Conservation (phyloP, 2,329 filamentous ascomycete species). For the Aurifilum marmelostoma region DNA sequence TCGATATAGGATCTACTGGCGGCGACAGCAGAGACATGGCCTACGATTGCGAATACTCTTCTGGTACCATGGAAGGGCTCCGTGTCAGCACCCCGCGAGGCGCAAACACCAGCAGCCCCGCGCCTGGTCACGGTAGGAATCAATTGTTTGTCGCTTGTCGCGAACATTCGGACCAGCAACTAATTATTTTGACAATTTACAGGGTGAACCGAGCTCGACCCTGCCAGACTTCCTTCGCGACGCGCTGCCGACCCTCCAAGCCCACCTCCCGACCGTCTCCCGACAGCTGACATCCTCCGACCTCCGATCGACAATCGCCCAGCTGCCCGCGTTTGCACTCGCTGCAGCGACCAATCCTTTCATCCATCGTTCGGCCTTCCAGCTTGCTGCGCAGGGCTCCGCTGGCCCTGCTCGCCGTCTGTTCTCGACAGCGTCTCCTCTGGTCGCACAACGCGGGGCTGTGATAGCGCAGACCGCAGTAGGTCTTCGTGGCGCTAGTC, state of each 20-base stretch:
- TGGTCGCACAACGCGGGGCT: constrained; percentile 1
- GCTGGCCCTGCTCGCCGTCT: constrained; percentile 5
- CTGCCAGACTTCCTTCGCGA: constrained; percentile 24
- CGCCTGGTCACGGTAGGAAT: background rate
- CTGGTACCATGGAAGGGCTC: constrained; percentile 39
- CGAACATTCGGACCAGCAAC: background rate
- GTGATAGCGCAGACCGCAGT: background rate
- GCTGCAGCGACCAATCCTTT: constrained; percentile 37
- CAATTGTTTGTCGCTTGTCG: background rate
- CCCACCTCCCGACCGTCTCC: constrained; percentile 24
- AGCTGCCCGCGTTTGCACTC: constrained; percentile 37
- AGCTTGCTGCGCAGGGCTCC: constrained; percentile 1
- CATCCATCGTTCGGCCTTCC: constrained; percentile 19
- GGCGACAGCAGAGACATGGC: constrained; percentile 47
- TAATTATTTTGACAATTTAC: constrained; percentile 15
- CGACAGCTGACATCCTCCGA: constrained; percentile 36
- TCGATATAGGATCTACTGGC: constrained; percentile 46
- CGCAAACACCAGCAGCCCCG: background rate
- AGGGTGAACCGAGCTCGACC: constrained; percentile 15
- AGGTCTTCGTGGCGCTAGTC: constrained; percentile 6
- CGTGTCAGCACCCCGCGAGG: constrained; percentile 1
- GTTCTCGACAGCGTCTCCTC: constrained; percentile 21
- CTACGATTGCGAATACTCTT: constrained; percentile 44
- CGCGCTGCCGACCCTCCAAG: background rate
- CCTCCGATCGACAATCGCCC: constrained; percentile 39